Conservation (phyloP, 2,329 filamentous ascomycete species). For the Berkeleyomyces basicola region DNA sequence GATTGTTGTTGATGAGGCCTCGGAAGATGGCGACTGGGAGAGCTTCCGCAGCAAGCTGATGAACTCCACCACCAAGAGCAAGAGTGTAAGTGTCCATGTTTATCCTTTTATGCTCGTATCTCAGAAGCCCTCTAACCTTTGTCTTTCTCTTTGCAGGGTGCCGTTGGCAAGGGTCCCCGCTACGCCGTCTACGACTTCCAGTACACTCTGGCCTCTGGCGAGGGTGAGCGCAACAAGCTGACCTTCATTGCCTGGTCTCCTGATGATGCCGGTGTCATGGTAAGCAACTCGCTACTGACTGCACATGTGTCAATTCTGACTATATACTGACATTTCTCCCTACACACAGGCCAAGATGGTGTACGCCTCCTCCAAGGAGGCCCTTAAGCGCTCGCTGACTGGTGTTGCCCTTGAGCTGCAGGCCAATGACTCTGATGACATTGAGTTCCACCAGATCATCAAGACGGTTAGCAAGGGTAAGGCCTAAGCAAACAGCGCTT, state of each 20-base stretch:
- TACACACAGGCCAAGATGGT: slow-evolving; percentile 63
- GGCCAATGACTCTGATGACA: slow-evolving; percentile 70
- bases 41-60: slow-evolving; percentile 61
- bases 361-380: slow-evolving; percentile 78
- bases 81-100: slow-evolving; percentile 31
- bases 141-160: slow-evolving; percentile 27
- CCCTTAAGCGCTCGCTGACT: slow-evolving; percentile 62
- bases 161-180: slow-evolving; percentile 50
- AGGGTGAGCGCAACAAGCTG: slow-evolving; percentile 63
- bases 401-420: slow-evolving; percentile 63
- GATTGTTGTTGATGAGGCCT: slow-evolving; percentile 65
- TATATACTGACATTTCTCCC: slow-evolving; percentile 3
- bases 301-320: background rate
- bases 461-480: slow-evolving; percentile 47
- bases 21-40: slow-evolving; percentile 50
- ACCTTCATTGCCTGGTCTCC: slow-evolving; percentile 67
- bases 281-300: slow-evolving; percentile 25
- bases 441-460: slow-evolving; percentile 59
- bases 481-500: slow-evolving; percentile 24
- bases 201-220: slow-evolving; percentile 54
- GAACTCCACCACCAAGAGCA: slow-evolving; percentile 55
- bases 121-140: background rate
- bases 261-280: slow-evolving; percentile 64
- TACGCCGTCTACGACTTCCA: slow-evolving; percentile 78
- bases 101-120: background rate